Evolutionary conservation across 129 eudicot genomes (phyloP).

Genomic region (Rutidosis leptorrhynchoides): DNA sequence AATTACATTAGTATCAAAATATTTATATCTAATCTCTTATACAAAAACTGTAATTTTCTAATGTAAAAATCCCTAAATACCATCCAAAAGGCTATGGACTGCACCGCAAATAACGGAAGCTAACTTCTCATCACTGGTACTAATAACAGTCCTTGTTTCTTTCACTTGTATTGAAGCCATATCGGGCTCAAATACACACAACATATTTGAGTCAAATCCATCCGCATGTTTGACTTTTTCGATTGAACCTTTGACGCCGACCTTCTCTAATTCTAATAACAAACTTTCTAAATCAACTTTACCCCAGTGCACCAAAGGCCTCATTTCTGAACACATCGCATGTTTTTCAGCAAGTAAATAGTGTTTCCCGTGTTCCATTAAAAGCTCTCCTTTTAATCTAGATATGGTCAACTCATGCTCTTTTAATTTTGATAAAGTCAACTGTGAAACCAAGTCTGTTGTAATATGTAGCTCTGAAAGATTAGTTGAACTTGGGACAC

Average conservation of each 20-base stretch:
- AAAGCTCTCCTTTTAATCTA: slow-evolving; percentile 64
- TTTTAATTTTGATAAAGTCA: slow-evolving; percentile 42
- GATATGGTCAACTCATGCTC: slow-evolving; percentile 33
- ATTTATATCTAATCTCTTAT: too few relatives aligned
- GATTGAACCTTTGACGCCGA: slow-evolving; percentile 44
- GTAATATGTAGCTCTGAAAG: slow-evolving; percentile 46
- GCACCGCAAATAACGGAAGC: slow-evolving; percentile 44
- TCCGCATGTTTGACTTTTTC: slow-evolving; percentile 34
- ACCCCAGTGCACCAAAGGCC: slow-evolving; percentile 49
- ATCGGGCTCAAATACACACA: slow-evolving; percentile 48
- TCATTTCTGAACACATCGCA: slow-evolving; percentile 10
- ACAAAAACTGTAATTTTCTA: background rate
- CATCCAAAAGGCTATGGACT: slow-evolving; percentile 35
- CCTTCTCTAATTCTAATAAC: slow-evolving; percentile 36
- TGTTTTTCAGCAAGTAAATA: slow-evolving; percentile 33
- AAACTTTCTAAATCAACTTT: slow-evolving; percentile 39
- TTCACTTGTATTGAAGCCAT: slow-evolving; percentile 49
- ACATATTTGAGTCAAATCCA: slow-evolving; percentile 29
- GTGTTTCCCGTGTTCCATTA: slow-evolving; percentile 49
- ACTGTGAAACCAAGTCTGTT: slow-evolving; percentile 44
- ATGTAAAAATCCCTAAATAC: slow-evolving; percentile 1
- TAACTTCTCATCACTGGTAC: slow-evolving; percentile 46
- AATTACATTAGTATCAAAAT: too few relatives aligned
- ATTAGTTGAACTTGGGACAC: slow-evolving; percentile 41
- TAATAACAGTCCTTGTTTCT: slow-evolving; percentile 40